phyloP scores from a whole-genome alignment of 768 basidiomycete species.

The Lactifluus subvellereus region DNA sequence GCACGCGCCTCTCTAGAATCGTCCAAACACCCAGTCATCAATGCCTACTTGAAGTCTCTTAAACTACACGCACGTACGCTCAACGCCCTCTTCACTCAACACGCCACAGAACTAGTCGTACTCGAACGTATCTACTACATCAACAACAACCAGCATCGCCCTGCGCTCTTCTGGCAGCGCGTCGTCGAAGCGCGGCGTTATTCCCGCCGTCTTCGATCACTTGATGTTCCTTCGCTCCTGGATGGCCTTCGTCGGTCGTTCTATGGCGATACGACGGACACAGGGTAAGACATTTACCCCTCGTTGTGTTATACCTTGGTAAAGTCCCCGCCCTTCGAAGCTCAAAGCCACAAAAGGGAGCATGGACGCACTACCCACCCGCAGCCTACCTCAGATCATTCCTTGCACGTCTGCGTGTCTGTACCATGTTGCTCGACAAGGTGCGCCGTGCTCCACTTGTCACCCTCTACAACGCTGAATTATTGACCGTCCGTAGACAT shows the following conservation, averaged over 20 bases:
- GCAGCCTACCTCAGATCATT: slow-evolving; percentile 32
- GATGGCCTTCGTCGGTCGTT: slow-evolving; percentile 45
- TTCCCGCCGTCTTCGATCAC: slow-evolving; percentile 32
- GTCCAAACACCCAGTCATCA: slow-evolving; percentile 36
- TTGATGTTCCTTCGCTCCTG: slow-evolving; percentile 27
- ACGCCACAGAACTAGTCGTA: slow-evolving; percentile 49
- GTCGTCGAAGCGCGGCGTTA: slow-evolving; percentile 56
- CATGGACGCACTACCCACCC: slow-evolving; percentile 62
- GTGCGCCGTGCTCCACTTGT: slow-evolving; percentile 30
- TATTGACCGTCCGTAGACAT: slow-evolving; percentile 35
- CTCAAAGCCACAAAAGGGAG: slow-evolving; percentile 45
- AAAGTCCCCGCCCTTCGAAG: slow-evolving; percentile 31
- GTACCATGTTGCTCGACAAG: slow-evolving; percentile 41
- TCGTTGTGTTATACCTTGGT: not conserved
- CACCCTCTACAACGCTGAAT: not conserved
- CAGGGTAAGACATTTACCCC: slow-evolving; percentile 33
- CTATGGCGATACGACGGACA: slow-evolving; percentile 36
- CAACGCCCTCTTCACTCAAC: slow-evolving; percentile 37
- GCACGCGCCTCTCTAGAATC: slow-evolving; percentile 25
- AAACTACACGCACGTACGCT: slow-evolving; percentile 51
- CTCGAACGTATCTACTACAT: slow-evolving; percentile 71
- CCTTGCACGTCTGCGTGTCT: slow-evolving; percentile 34
- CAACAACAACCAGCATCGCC: slow-evolving; percentile 71
- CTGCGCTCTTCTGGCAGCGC: slow-evolving; percentile 65
- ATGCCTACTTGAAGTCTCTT: slow-evolving; percentile 55